A percentile compares a stretch with the other conserved stretches of the same genome.
phyloP scores from a whole-genome alignment of 768 basidiomycete species.

The Russula dissimulans region DNA sequence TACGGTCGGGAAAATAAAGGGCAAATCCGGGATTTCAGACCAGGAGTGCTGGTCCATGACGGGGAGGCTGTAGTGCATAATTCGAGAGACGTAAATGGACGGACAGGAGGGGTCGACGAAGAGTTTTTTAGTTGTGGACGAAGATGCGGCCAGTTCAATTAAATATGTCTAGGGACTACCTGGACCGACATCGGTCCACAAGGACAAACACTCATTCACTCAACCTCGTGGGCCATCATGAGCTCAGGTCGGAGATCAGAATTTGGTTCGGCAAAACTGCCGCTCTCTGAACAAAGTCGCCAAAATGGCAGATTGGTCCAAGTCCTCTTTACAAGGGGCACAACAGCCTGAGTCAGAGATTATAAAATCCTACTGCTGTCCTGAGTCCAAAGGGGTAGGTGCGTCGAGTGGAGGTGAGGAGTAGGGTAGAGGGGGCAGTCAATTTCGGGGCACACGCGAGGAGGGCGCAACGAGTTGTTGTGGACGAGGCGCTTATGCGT shows the following conservation, averaged over 20 bases:
- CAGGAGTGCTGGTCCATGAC: background rate
- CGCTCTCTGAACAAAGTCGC: slow-evolving; percentile 13
- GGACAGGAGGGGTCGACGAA: background rate
- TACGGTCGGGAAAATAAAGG: background rate
- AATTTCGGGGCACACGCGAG: background rate
- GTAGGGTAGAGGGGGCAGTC: background rate
- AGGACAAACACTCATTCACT: background rate
- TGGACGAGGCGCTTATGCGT: background rate
- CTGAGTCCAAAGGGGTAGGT: background rate
- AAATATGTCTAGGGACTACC: slow-evolving; percentile 1
- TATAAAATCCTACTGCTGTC: background rate
- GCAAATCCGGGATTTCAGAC: background rate
- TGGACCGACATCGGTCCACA: slow-evolving; percentile 11
- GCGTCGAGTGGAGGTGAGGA: background rate
- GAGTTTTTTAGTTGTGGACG: slow-evolving; percentile 5
- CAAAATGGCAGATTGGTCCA: background rate
- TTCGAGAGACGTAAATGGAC: background rate
- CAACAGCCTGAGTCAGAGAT: background rate
- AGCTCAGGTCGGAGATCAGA: slow-evolving; percentile 13
- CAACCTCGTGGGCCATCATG: background rate
- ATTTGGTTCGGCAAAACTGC: slow-evolving; percentile 4
- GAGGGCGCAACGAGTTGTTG: background rate
- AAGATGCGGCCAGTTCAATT: background rate
- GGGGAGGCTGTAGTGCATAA: background rate
- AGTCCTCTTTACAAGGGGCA: background rate